Percentiles rank a stretch among this genome's conserved stretches.
Evolutionary conservation across 208 protist genomes (phyloP).

Genomic region (Trypanosoma scelopori): DNA sequence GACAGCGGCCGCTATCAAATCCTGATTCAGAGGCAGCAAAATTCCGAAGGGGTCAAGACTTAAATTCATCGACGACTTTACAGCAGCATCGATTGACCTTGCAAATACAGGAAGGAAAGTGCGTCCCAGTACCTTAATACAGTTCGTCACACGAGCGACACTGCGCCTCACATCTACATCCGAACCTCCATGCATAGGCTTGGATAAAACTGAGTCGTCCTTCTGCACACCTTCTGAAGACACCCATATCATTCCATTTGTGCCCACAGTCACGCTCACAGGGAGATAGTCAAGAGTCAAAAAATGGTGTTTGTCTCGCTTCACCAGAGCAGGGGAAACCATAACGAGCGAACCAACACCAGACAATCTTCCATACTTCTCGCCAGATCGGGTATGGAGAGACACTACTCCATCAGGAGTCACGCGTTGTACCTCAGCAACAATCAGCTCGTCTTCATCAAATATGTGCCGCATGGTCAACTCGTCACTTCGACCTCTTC

Average conservation of each 20-base stretch:
- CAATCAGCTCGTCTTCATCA: constrained; percentile 94
- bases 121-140: constrained; percentile 54
- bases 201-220: not conserved
- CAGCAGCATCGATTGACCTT: constrained; percentile 49
- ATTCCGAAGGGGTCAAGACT: constrained; percentile 64
- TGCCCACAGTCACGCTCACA: constrained; percentile 61
- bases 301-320: constrained; percentile 83
- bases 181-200: not conserved
- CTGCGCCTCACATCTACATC: constrained; percentile 39
- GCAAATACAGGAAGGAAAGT: constrained; percentile 56
- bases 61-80: constrained; percentile 50
- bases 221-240: constrained; percentile 74
- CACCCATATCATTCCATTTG: constrained; percentile 92
- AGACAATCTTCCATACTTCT: constrained; percentile 81
- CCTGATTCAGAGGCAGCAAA: constrained; percentile 33
- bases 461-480: constrained; percentile 95
- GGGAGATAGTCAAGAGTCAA: constrained; percentile 35
- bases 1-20: constrained; percentile 28
- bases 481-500: constrained; percentile 91
- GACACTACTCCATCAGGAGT: constrained; percentile 88
- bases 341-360: constrained; percentile 57
- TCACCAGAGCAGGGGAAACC: constrained; percentile 72
- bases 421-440: constrained; percentile 95
- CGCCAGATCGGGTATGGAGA: constrained; percentile 92
- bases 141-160: constrained; percentile 72